Evolutionary conservation across 768 basidiomycete genomes (phyloP).

Genomic region (Dendrothele bispora): DNA sequence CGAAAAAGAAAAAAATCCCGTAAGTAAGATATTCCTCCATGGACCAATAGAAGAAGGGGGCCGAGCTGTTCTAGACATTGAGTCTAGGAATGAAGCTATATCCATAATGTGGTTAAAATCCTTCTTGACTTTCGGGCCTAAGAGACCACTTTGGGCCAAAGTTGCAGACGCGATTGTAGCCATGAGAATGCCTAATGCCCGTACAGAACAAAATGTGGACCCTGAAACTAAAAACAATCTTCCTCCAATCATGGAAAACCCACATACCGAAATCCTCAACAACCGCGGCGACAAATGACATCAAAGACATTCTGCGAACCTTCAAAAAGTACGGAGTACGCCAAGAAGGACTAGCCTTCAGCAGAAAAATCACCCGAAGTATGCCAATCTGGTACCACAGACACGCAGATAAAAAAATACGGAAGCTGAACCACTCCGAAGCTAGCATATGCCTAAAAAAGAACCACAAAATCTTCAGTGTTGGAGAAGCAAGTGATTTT

Average conservation of each 20-base stretch:
- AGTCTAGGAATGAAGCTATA: constrained; percentile 11
- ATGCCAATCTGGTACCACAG: constrained; percentile 34
- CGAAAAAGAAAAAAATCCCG: neutral
- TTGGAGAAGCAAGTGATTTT: constrained; percentile 3
- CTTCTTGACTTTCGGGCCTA: neutral
- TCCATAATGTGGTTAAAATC: constrained; percentile 6
- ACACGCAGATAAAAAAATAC: constrained; percentile 4
- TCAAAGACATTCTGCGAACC: constrained; percentile 15
- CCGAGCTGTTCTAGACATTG: constrained; percentile 9
- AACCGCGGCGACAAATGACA: neutral
- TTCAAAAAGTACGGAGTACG: constrained; percentile 17
- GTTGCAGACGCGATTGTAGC: neutral
- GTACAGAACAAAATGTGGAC: neutral
- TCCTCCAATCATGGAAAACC: constrained; percentile 25
- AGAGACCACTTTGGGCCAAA: neutral
- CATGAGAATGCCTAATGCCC: neutral
- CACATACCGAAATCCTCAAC: neutral
- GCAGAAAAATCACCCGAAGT: neutral
- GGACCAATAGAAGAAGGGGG: constrained; percentile 4
- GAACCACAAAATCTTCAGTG: neutral
- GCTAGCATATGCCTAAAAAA: constrained; percentile 7
- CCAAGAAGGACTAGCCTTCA: constrained; percentile 11
- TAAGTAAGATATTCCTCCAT: constrained; percentile 2
- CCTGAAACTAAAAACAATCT: constrained; percentile 12
- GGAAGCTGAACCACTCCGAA: neutral